Conservation (phyloP, 306 rosid species). For the Rosa persica region DNA sequence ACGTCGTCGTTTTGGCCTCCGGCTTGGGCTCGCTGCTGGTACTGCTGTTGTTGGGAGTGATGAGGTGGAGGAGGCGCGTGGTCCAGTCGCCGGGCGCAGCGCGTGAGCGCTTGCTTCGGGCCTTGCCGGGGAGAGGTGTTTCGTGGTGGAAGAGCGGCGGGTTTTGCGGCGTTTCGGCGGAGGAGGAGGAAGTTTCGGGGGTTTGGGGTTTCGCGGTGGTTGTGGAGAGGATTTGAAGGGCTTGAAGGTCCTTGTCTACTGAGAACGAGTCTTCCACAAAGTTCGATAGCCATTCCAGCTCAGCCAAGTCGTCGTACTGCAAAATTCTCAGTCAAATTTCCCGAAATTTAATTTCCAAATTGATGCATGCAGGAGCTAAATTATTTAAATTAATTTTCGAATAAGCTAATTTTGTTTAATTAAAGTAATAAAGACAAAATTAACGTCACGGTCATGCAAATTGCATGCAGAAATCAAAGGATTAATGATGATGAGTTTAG, state of each 20-base stretch:
- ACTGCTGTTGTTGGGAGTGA: conserved; percentile 18
- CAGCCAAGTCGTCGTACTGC: conserved; percentile 87
- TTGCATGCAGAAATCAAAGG: conserved; percentile 12
- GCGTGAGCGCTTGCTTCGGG: conserved; percentile 95
- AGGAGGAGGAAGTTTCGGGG: conserved; percentile 76
- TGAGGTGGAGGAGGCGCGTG: conserved; percentile 83
- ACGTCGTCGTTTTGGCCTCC: conserved; percentile 1
- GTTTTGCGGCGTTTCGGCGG: conserved; percentile 65
- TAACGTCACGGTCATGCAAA: conserved; percentile 10
- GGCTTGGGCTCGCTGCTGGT: conserved; percentile 11
- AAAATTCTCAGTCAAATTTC: neutral
- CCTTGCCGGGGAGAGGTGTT: conserved; percentile 86
- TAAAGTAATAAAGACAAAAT: neutral
- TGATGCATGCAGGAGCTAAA: neutral
- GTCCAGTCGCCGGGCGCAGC: conserved; percentile 96
- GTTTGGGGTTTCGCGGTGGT: conserved; percentile 50
- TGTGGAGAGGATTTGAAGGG: conserved; percentile 54
- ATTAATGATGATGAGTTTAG: neutral
- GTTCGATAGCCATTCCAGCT: conserved; percentile 95
- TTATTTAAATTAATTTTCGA: neutral
- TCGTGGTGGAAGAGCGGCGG: conserved; percentile 61
- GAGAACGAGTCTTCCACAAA: conserved; percentile 93
- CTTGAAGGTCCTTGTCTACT: conserved; percentile 63
- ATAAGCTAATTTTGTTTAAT: neutral
- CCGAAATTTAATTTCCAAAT: neutral